Conservation (phyloP, 192 early-diverging fungal genomes). For the Podila epigama region DNA sequence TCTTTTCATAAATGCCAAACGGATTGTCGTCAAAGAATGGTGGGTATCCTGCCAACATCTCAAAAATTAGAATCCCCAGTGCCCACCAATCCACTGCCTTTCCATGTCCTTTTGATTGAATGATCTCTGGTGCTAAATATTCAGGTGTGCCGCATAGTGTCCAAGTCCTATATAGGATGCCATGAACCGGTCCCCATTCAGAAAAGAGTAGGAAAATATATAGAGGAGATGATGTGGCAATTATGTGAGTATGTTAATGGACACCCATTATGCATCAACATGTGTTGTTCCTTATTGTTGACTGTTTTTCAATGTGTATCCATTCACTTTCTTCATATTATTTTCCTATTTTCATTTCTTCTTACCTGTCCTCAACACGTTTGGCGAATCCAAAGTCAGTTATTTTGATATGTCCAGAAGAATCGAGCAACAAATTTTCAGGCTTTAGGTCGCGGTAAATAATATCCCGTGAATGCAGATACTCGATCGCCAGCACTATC, state of each 20-base stretch:
- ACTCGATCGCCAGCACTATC: slow-evolving; percentile 89
- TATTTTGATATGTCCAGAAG: slow-evolving; percentile 91
- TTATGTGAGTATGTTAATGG: too few relatives aligned
- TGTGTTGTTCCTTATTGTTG: too few relatives aligned
- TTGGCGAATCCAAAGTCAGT: slow-evolving; percentile 96
- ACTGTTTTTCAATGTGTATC: too few relatives aligned
- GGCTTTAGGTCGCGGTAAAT: slow-evolving; percentile 92
- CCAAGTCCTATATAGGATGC: slow-evolving; percentile 80
- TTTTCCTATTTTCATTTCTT: neutral
- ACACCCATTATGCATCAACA: too few relatives aligned
- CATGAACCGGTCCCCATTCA: too few relatives aligned
- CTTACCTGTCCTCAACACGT: slow-evolving; percentile 78
- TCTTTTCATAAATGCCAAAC: slow-evolving; percentile 94
- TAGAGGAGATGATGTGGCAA: too few relatives aligned
- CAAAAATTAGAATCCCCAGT: slow-evolving; percentile 89
- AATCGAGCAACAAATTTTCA: slow-evolving; percentile 95
- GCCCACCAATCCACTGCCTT: slow-evolving; percentile 99
- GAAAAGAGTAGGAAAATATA: too few relatives aligned
- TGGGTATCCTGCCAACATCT: slow-evolving; percentile 90
- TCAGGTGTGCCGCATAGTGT: slow-evolving; percentile 99
- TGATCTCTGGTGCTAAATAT: slow-evolving; percentile 93
- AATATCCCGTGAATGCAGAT: slow-evolving; percentile 89
- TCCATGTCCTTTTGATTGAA: slow-evolving; percentile 85
- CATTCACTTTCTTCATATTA: too few relatives aligned
- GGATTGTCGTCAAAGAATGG: slow-evolving; percentile 96